Evolutionary conservation across 176 grass and related monocot species (phyloP).

Genomic region (Oryza nivara): DNA sequence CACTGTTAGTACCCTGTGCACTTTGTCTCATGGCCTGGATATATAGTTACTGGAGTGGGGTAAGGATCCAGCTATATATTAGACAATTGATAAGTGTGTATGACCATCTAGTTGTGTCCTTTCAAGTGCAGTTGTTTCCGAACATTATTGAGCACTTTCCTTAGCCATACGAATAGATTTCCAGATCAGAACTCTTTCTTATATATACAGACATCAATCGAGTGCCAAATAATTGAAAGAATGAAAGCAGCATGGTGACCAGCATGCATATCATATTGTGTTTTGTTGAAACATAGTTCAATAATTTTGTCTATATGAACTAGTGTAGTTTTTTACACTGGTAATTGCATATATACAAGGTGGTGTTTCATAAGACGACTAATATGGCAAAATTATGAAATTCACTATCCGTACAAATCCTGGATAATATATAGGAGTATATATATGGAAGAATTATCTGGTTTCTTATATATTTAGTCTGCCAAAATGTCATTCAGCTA

Average conservation of each 20-base stretch:
- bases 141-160: not conserved
- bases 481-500: too few species aligned
- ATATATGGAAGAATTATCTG: not conserved
- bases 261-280: not conserved
- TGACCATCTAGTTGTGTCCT: not conserved
- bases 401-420: too few species aligned
- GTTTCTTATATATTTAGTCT: not conserved
- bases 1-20: constrained; percentile 40
- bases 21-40: constrained; percentile 34
- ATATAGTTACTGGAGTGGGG: not conserved
- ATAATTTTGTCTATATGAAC: too few species aligned
- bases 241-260: not conserved
- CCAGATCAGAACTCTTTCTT: not conserved
- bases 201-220: not conserved
- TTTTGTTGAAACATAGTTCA: not conserved
- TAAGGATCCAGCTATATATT: constrained; percentile 8
- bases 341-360: too few species aligned
- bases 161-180: not conserved
- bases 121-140: not conserved
- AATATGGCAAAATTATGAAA: too few species aligned
- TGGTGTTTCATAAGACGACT: too few species aligned
- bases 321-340: too few species aligned
- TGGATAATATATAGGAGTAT: not conserved
- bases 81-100: not conserved
- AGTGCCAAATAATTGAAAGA: not conserved